Evolutionary conservation across 129 eudicot genomes (phyloP), one percentile per base, ranked within the genome.

Genomic region (Chrysanthemum seticuspe): DNA sequence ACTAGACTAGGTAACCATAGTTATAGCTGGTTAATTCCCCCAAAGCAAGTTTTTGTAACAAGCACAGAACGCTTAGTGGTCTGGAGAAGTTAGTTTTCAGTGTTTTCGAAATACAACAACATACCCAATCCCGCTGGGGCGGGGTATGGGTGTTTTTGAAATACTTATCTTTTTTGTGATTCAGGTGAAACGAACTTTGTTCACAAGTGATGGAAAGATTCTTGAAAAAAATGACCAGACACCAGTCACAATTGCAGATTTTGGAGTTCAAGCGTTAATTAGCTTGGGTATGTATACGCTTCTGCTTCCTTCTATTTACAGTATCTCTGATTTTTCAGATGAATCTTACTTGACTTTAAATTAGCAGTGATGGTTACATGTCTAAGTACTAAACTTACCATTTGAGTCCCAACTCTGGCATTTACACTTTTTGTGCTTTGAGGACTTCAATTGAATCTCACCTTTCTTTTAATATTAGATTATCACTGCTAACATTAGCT

Each of bases 231-330:
- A 59, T 18, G 97, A 94, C 76, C 87, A 85, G 60, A 83, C 99
- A 62, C 97, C 97, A 1, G 99, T 94, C 78, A 90, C 99, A 0
- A 73, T 94, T 52, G 99, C 99, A 1, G 97, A 94, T 84, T 88
- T 84, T 79, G 92, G 99, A 16, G 99, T 90, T 76, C 97, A 94
- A 79, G 97, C 93, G 73, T 81, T 94, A 65, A 72, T 94, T 72
- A 94, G 99, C 82, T 77, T 94, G 62, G 99, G 97, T 94, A 77
- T 74, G 97, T 94, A 77, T 74, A 54, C 58, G 45, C 57, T 18
- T 71, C 18, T 5, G 4, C 7, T 68, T 75, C 44, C 11, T 51
- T 55, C 18, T 68, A 61, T 1, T 62, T 45, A 62, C 15, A 62
- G 40, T 27, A 40, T 18, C 34, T 13, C 25, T 34, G 16, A 10